Conservation (phyloP, 371 early-diverging fungal genomes). For the Mortierella sp. region DNA sequence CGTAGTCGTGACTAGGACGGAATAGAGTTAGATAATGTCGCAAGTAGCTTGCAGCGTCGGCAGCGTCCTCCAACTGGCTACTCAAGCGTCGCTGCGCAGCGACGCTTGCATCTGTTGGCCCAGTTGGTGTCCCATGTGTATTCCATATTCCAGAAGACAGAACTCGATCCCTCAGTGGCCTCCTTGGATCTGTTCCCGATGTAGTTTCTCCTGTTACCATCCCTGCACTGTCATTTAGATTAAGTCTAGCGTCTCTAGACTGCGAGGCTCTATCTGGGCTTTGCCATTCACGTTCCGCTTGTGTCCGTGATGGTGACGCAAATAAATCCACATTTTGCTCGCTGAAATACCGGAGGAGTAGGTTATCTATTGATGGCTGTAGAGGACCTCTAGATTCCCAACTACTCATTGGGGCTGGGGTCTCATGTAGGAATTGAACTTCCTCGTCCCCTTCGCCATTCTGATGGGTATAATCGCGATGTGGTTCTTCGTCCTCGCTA, state of each 20-base stretch:
- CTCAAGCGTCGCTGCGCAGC: background rate
- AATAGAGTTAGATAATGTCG: background rate
- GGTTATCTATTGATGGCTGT: background rate
- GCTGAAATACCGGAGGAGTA: background rate
- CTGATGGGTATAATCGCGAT: background rate
- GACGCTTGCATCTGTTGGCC: background rate
- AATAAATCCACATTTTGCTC: background rate
- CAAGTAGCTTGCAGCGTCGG: background rate
- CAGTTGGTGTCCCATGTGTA: background rate
- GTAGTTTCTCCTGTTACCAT: background rate
- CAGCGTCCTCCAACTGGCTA: conserved; percentile 1
- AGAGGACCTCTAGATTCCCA: background rate
- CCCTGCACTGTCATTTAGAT: background rate
- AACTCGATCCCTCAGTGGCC: background rate
- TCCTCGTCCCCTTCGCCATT: conserved; percentile 21
- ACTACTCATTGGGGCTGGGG: conserved; percentile 6
- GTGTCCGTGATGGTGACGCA: background rate
- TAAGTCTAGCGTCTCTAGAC: background rate
- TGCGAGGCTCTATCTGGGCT: background rate
- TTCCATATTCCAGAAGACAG: background rate
- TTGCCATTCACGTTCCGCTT: background rate
- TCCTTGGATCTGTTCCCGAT: background rate
- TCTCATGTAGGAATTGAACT: conserved; percentile 35
- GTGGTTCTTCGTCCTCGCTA: conserved; percentile 32
- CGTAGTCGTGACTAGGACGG: background rate